A percentile compares a stretch with the other conserved stretches of the same genome.
These are phyloP conservation scores for Aspergillus funiculosus DNA, from an alignment of 495 filamentous ascomycete species.

Conservation along the genomic window DNA sequence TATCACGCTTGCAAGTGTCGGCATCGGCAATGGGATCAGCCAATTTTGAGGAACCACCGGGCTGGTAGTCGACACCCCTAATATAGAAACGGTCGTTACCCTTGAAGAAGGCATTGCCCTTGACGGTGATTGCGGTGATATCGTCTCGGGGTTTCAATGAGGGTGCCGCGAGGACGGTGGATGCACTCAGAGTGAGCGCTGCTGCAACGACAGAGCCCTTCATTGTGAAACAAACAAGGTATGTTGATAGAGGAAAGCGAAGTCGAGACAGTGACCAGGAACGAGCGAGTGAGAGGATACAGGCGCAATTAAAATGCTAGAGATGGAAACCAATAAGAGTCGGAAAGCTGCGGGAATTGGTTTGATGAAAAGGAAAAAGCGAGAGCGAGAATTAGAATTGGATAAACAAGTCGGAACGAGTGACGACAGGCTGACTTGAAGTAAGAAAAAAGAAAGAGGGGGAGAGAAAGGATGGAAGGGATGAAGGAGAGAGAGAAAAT, in stretches of 20 bases:
- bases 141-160: slow-evolving; percentile 42
- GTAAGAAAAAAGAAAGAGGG: slow-evolving; percentile 15
- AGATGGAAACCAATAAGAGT: no score
- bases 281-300: not conserved
- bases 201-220: slow-evolving; percentile 53
- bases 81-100: slow-evolving; percentile 84
- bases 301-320: no score
- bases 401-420: slow-evolving; percentile 19
- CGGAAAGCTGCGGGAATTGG: not conserved
- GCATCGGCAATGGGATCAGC: slow-evolving; percentile 73
- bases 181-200: slow-evolving; percentile 44
- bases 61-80: slow-evolving; percentile 92
- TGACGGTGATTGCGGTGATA: slow-evolving; percentile 50
- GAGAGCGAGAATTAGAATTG: slow-evolving; percentile 9
- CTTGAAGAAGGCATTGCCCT: slow-evolving; percentile 78
- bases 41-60: slow-evolving; percentile 75
- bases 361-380: no score
- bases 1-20: slow-evolving; percentile 71
- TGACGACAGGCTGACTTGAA: slow-evolving; percentile 19
- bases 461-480: slow-evolving; percentile 10
- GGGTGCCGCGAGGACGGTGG: slow-evolving; percentile 45
- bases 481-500: slow-evolving; percentile 16
- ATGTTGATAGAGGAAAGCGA: slow-evolving; percentile 1
- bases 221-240: slow-evolving; percentile 38
- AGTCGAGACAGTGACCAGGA: no score